Conservation (phyloP, 1,284 basidiomycete genomes). For the Cystobasidium pallidum region DNA sequence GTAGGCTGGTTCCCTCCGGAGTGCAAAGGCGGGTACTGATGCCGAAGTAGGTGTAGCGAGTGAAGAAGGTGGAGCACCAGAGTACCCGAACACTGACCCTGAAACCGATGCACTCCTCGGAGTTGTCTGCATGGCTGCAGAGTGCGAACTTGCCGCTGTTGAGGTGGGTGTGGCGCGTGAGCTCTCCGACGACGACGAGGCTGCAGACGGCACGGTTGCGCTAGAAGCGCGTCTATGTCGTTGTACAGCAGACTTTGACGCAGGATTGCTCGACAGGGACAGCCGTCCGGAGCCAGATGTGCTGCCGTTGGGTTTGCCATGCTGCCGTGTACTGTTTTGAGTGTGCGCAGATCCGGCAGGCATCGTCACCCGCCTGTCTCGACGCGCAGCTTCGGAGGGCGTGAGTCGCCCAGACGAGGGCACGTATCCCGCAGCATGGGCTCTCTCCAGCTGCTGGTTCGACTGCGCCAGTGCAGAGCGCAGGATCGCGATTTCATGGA, state of each 20-base stretch:
- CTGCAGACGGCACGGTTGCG: slow-evolving; percentile 6
- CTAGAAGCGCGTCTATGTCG: slow-evolving; percentile 18
- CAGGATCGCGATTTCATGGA: slow-evolving; percentile 16
- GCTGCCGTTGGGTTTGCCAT: slow-evolving; percentile 1
- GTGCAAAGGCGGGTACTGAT: not conserved
- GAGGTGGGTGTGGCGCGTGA: slow-evolving; percentile 15
- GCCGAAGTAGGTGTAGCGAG: slow-evolving; percentile 37
- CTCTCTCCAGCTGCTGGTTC: slow-evolving; percentile 23
- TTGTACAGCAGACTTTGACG: slow-evolving; percentile 8
- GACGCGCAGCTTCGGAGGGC: not conserved
- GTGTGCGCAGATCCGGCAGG: not conserved
- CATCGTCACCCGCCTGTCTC: slow-evolving; percentile 18
- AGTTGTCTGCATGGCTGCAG: not conserved
- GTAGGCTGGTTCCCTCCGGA: slow-evolving; percentile 37
- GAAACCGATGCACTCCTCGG: slow-evolving; percentile 12
- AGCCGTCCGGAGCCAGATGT: not conserved
- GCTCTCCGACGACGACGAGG: not conserved
- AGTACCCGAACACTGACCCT: slow-evolving; percentile 1
- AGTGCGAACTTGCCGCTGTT: not conserved
- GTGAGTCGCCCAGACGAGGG: not conserved
- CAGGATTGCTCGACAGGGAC: not conserved
- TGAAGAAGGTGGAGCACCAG: slow-evolving; percentile 35
- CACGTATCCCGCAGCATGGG: slow-evolving; percentile 27
- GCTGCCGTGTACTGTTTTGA: not conserved
- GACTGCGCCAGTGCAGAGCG: slow-evolving; percentile 23